phyloP scores from a whole-genome alignment of 345 rosid genomes.

The Salix caprea region DNA sequence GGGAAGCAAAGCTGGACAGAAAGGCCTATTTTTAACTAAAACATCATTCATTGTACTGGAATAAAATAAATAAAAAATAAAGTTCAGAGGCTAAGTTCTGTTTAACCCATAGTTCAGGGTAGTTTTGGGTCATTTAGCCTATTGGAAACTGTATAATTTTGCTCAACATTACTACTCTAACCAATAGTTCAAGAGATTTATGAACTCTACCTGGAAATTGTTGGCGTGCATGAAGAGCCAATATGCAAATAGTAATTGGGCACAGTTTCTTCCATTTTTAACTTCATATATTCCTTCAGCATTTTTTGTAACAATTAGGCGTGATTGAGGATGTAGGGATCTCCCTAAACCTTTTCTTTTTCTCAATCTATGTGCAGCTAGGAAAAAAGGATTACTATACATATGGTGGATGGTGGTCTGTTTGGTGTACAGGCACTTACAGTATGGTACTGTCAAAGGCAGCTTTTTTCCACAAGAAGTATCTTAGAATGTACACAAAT shows the following conservation, averaged over 20 bases:
- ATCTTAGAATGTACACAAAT: conserved; percentile 71
- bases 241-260: background rate
- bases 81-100: too few relatives aligned
- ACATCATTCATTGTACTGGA: too few relatives aligned
- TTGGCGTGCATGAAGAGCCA: background rate
- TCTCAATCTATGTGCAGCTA: conserved; percentile 41
- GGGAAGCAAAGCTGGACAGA: too few relatives aligned
- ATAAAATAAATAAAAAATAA: too few relatives aligned
- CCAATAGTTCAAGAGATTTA: background rate
- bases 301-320: background rate
- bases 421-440: conserved; percentile 97
- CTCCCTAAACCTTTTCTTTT: background rate
- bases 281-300: background rate
- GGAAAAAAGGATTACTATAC: conserved; percentile 42
- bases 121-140: too few relatives aligned
- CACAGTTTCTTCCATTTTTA: background rate
- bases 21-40: too few relatives aligned
- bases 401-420: conserved; percentile 99
- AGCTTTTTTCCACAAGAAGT: conserved; percentile 94
- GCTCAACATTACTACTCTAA: background rate
- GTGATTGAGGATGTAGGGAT: background rate
- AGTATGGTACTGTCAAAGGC: conserved; percentile 97
- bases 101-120: too few relatives aligned
- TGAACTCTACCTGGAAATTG: background rate
- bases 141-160: background rate